Base-by-base conservation (phyloP, 176 grass and related monocot genomes). In the Themeda triandra region DNA sequence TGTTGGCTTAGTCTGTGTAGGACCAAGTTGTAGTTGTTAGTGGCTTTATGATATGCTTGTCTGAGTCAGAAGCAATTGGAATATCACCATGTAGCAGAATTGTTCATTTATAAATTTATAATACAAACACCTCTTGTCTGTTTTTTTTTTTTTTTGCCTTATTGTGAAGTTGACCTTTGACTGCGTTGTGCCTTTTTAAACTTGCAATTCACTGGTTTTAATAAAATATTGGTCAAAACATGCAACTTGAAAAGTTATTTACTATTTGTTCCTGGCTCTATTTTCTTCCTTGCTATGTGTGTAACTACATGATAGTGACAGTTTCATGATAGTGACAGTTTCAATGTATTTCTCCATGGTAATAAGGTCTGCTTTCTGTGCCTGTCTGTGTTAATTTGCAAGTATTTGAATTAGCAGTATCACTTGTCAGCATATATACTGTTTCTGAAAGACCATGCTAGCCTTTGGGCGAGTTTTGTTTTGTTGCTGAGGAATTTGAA, bases 71-170 rank as follows among this genome's bases (percentile, higher is more conserved):
- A 75, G 32, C 44, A 75, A 75, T 67, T 80, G 58, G 25, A 73
- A 66, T 80, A 54, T 40, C 45, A n/a, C 8, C 23, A 10, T 11
- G 37, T 48, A 46, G 75, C 15, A 7, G 28, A 14, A 48, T 79
- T 35, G 2, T 7, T 60, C 29, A 25, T 11, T 63, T 7, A 8
- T 31, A 30, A 29, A 25, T 11, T 63, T 7, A 8, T 31, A 30
- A 29, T 72, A 27, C 40, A 12, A 62, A 17, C 58, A 33, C 6
- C 31, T 32, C 35, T 31, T 36, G 7, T 18, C 53, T 25, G 7
- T 23, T 3, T 6, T 75, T 81, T 68, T n/a, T n/a, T 80, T 68
- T 81, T 75, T 81, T 68, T 82, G 11, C 78, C 71, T 54, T 84
- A 13, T 68, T 76, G 14, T 35, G 6, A 23, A 21, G 42, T 33